A percentile compares a stretch with the other conserved stretches of the same genome.
phyloP scores from a whole-genome alignment of 192 early-diverging fungal genomes.

The Blastocladiella britannica region DNA sequence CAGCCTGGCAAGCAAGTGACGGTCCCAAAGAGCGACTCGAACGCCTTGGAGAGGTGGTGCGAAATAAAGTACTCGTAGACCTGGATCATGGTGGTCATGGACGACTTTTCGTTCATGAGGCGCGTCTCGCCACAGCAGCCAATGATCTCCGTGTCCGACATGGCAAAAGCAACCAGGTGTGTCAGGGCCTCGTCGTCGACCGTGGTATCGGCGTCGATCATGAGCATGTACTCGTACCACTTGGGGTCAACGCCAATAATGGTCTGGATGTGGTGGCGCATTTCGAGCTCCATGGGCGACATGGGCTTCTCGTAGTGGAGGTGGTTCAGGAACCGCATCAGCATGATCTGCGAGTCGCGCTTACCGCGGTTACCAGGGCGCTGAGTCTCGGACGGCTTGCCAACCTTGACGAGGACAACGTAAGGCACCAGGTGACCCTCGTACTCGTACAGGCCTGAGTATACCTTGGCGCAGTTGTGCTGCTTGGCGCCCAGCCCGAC shows the following conservation, averaged over 20 bases:
- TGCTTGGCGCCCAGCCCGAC: conserved; percentile 78
- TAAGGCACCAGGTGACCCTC: conserved; percentile 87
- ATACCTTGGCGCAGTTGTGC: conserved; percentile 94
- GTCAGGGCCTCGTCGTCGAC: conserved; percentile 77
- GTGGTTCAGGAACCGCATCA: conserved; percentile 94
- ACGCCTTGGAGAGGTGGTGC: conserved; percentile 90
- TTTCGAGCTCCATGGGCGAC: conserved; percentile 88
- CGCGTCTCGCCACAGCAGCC: conserved; percentile 92
- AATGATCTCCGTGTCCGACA: conserved; percentile 75
- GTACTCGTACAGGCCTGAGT: conserved; percentile 86
- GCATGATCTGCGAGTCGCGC: conserved; percentile 93
- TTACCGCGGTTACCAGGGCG: conserved; percentile 94
- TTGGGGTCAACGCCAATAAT: conserved; percentile 91
- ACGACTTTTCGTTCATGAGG: conserved; percentile 75
- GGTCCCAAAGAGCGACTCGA: conserved; percentile 90
- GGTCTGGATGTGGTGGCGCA: conserved; percentile 98
- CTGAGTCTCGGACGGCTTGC: conserved; percentile 58
- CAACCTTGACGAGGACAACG: conserved; percentile 89
- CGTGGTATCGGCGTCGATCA: conserved; percentile 96
- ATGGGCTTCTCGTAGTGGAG: conserved; percentile 86
- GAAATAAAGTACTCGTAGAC: conserved; percentile 98
- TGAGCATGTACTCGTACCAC: conserved; percentile 90
- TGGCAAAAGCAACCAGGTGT: conserved; percentile 73
- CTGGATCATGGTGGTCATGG: conserved; percentile 96
- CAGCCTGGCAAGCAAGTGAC: conserved; percentile 97